Conservation (phyloP, 1,284 basidiomycete species). For the Inonotus obliquus region DNA sequence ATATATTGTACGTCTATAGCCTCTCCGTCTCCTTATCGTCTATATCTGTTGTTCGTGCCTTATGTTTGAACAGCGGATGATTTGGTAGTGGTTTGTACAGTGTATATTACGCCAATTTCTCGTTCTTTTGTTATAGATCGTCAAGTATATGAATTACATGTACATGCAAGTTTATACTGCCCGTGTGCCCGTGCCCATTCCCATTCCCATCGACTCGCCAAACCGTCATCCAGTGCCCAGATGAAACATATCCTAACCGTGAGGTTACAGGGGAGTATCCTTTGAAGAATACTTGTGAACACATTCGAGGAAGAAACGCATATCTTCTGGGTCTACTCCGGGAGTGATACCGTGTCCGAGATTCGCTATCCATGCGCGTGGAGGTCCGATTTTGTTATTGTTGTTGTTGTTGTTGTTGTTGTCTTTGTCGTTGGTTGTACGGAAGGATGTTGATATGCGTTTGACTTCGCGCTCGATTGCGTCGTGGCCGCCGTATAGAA, state of each 20-base stretch:
- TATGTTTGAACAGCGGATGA: background rate
- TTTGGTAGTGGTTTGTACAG: constrained; percentile 6
- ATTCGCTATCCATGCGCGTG: constrained; percentile 88
- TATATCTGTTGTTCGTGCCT: background rate
- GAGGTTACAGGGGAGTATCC: constrained; percentile 8
- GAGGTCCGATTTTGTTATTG: constrained; percentile 33
- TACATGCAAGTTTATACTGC: background rate
- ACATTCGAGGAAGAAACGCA: constrained; percentile 87
- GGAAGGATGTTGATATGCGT: constrained; percentile 78
- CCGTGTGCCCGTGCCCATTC: too few species aligned
- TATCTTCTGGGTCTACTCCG: constrained; percentile 89
- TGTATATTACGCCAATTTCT: constrained; percentile 6
- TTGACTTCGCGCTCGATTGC: constrained; percentile 88
- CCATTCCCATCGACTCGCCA: too few species aligned
- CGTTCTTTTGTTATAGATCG: background rate
- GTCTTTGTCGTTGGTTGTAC: constrained; percentile 27
- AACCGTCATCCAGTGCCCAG: too few species aligned
- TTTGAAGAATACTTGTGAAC: constrained; percentile 76
- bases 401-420: constrained; percentile 27
- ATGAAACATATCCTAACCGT: background rate
- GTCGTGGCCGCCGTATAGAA: constrained; percentile 83
- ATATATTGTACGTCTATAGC: constrained; percentile 11
- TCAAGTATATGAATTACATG: background rate
- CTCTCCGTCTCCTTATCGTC: background rate
- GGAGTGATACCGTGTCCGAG: constrained; percentile 97